phyloP scores from a whole-genome alignment of 805 yeast genomes.

The Candida germanica region DNA sequence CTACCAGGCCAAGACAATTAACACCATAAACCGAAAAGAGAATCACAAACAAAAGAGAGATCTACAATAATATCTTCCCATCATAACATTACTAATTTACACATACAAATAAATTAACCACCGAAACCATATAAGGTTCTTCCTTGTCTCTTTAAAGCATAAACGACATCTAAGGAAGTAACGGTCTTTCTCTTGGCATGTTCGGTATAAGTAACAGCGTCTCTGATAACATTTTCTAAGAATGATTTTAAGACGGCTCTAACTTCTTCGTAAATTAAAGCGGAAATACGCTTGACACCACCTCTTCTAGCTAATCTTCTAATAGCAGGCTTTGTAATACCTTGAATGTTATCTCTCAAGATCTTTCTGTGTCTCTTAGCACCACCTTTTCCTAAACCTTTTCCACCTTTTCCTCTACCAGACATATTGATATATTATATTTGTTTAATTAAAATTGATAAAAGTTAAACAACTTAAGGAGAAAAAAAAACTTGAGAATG shows the following conservation, averaged over 20 bases:
- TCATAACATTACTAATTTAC: slow-evolving; percentile 10
- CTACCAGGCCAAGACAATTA: too few relatives aligned
- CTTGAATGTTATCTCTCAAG: slow-evolving; percentile 98
- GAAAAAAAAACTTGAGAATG: slow-evolving; percentile 1
- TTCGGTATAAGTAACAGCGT: slow-evolving; percentile 98
- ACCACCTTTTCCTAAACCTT: slow-evolving; percentile 99
- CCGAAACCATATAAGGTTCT: slow-evolving; percentile 99
- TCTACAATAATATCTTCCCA: slow-evolving; percentile 4
- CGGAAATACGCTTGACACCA: slow-evolving; percentile 99
- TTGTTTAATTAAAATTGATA: slow-evolving; percentile 6
- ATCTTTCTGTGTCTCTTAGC: slow-evolving; percentile 99
- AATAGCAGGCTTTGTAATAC: slow-evolving; percentile 99
- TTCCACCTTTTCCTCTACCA: slow-evolving; percentile 99
- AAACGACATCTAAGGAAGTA: slow-evolving; percentile 96
- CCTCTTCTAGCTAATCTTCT: slow-evolving; percentile 99
- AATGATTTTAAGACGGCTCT: slow-evolving; percentile 94
- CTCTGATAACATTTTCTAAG: slow-evolving; percentile 97
- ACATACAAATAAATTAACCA: slow-evolving; percentile 58
- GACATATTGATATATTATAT: slow-evolving; percentile 55
- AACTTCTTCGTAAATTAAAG: slow-evolving; percentile 97
- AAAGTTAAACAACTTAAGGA: not conserved
- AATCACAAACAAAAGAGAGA: too few relatives aligned
- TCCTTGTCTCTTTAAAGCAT: slow-evolving; percentile 99
- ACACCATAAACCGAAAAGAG: not conserved
- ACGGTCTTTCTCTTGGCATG: slow-evolving; percentile 99